Base-by-base conservation (phyloP, 495 filamentous ascomycete genomes). In the Aspergillus hancockii region DNA sequence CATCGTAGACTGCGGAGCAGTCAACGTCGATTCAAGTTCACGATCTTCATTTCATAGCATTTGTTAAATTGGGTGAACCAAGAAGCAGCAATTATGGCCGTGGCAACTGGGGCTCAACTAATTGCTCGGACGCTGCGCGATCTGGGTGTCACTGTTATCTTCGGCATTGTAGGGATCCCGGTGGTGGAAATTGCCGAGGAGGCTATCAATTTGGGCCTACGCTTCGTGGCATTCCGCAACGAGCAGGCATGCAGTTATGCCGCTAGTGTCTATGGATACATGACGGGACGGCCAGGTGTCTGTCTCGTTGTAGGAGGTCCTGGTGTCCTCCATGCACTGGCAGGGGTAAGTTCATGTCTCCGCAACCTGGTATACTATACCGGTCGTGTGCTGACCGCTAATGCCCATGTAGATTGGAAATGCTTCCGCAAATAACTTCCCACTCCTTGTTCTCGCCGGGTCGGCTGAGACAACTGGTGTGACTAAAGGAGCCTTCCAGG, bases 171-270 rank as follows among this genome's bases (percentile, higher is more conserved):
- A 5, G 86, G 86, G 32, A 84, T 88, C 49, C 85, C 85, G 12
- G 81, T 87, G 3, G 83, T 85, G 32, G 82, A 88, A 51, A 85
- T 88, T 22, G 85, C 84, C 30, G 84, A 88, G 66, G 81, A 86
- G 56, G 83, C 79, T 36, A 82, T 87, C 60, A 81, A 84, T 32
- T 65, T 85, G 30, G 84, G 85, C 2, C 86, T 89, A 59, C 80
- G 83, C 30, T 88, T 88, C 68, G 81, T 88, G 47, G 84, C 75
- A 34, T 88, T 89, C 64, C 71, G 86, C 16, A 89, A 89, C 55
- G 85, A 89, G 58, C 86, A 89, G 67, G 81, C 86, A 12, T 84
- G 83, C 21, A 78, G 78, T 57, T 87, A 88, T 75, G 84, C 85
- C 4, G 85, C 85, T 3, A 82, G 78, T 55, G 83, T 81, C 2